Conservation (phyloP, 306 rosid species). For the Gynostemma pentaphyllum region DNA sequence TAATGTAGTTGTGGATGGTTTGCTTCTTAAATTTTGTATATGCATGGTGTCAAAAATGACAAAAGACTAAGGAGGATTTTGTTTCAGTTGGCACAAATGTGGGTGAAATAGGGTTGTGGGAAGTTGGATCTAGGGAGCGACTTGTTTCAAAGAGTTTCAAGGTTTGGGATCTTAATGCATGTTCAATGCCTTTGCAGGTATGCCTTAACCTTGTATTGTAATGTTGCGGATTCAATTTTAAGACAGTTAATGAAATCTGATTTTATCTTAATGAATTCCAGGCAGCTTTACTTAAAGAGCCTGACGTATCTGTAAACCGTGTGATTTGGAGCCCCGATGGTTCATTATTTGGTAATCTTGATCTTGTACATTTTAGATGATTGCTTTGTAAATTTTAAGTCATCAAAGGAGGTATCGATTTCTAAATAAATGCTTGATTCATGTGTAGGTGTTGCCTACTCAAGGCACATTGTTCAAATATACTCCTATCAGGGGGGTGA, state of each 20-base stretch:
- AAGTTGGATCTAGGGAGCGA: slow-evolving; percentile 84
- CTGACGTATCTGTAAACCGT: slow-evolving; percentile 87
- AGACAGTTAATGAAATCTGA: slow-evolving; percentile 6
- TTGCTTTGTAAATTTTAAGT: slow-evolving; percentile 5
- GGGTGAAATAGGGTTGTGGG: slow-evolving; percentile 97
- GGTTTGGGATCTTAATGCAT: slow-evolving; percentile 89
- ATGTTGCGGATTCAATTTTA: neutral
- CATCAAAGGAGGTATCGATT: neutral
- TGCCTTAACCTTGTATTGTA: slow-evolving; percentile 7
- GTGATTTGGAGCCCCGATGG: slow-evolving; percentile 99
- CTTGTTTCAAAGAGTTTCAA: slow-evolving; percentile 70
- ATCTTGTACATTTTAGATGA: slow-evolving; percentile 9
- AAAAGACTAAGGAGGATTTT: slow-evolving; percentile 11
- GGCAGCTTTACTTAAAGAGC: slow-evolving; percentile 93
- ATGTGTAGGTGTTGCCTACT: slow-evolving; percentile 72
- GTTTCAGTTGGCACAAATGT: slow-evolving; percentile 84
- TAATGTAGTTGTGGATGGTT: slow-evolving; percentile 1
- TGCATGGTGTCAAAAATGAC: slow-evolving; percentile 8
- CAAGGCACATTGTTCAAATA: slow-evolving; percentile 94
- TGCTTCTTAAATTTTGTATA: neutral
- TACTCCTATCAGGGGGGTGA: slow-evolving; percentile 68
- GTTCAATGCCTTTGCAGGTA: slow-evolving; percentile 93
- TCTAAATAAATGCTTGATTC: neutral
- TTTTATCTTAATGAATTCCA: slow-evolving; percentile 30
- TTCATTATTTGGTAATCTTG: slow-evolving; percentile 78